These are phyloP conservation scores for Cytidiella melzeri DNA, from an alignment of 768 basidiomycete genomes.

Conservation along the genomic window DNA sequence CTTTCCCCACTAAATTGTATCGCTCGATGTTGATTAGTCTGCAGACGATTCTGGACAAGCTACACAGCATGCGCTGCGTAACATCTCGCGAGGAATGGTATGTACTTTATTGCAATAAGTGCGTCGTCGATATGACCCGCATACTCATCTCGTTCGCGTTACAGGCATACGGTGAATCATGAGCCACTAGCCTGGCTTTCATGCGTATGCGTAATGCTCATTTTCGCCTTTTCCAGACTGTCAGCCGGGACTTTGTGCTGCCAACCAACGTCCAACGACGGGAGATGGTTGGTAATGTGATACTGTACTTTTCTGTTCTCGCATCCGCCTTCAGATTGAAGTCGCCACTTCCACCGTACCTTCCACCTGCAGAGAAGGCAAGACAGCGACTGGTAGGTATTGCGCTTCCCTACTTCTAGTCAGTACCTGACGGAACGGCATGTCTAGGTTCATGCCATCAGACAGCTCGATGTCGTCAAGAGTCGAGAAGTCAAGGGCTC, in stretches of 20 bases:
- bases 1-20: conserved; percentile 85
- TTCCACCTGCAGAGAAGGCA: conserved; percentile 87
- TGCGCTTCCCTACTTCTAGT: not conserved
- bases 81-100: conserved; percentile 93
- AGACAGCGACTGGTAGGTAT: conserved; percentile 65
- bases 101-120: conserved; percentile 18
- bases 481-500: conserved; percentile 77
- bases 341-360: conserved; percentile 91
- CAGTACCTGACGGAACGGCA: not conserved
- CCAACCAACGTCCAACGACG: conserved; percentile 86
- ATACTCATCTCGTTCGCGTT: not conserved
- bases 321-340: conserved; percentile 79
- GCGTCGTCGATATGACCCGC: no score
- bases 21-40: conserved; percentile 75
- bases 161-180: conserved; percentile 60
- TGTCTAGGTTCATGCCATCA: conserved; percentile 70
- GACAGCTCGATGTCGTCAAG: conserved; percentile 82
- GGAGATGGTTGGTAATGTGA: conserved; percentile 94
- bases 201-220: not conserved
- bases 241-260: conserved; percentile 80
- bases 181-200: not conserved
- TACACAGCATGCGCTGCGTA: conserved; percentile 97
- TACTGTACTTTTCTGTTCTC: conserved; percentile 80
- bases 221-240: conserved; percentile 44
- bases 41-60: conserved; percentile 78